A percentile compares a stretch with the other conserved stretches of the same genome.
Conservation (phyloP, 2,329 filamentous ascomycete genomes). For the Polychaeton citri region DNA sequence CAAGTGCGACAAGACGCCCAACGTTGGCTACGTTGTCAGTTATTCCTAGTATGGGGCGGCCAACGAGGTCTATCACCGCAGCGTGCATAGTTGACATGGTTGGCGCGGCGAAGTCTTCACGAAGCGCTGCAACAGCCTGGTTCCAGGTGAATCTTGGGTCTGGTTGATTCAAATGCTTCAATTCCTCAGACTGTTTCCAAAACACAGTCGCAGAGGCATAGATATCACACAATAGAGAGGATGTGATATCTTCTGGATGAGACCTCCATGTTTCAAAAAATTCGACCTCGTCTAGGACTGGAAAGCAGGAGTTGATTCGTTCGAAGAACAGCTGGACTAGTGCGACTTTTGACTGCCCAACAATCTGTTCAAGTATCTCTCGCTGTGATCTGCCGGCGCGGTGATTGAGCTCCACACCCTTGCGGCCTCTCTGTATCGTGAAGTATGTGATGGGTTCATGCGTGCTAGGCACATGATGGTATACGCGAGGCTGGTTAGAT, state of each 20-base stretch:
- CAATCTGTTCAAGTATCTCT: conserved; percentile 28
- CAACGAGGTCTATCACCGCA: conserved; percentile 27
- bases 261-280: conserved; percentile 23
- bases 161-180: conserved; percentile 24
- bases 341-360: conserved; percentile 24
- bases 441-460: conserved; percentile 28
- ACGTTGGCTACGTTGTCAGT: conserved; percentile 39
- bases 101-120: conserved; percentile 31
- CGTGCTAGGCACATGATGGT: conserved; percentile 34
- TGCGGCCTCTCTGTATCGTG: conserved; percentile 37
- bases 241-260: conserved; percentile 21
- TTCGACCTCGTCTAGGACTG: conserved; percentile 26
- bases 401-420: conserved; percentile 26
- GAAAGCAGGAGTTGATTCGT: conserved; percentile 24
- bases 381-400: conserved; percentile 25
- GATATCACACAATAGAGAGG: conserved; percentile 25
- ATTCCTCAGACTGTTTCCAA: conserved; percentile 23
- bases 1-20: conserved; percentile 39
- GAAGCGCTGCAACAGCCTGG: conserved; percentile 26
- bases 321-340: conserved; percentile 34
- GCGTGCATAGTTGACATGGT: conserved; percentile 26
- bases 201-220: conserved; percentile 24
- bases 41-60: conserved; percentile 26
- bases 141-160: conserved; percentile 28
- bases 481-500: conserved; percentile 29